Evolutionary conservation across 306 rosid species (phyloP).

Genomic region (Prunus padus): DNA sequence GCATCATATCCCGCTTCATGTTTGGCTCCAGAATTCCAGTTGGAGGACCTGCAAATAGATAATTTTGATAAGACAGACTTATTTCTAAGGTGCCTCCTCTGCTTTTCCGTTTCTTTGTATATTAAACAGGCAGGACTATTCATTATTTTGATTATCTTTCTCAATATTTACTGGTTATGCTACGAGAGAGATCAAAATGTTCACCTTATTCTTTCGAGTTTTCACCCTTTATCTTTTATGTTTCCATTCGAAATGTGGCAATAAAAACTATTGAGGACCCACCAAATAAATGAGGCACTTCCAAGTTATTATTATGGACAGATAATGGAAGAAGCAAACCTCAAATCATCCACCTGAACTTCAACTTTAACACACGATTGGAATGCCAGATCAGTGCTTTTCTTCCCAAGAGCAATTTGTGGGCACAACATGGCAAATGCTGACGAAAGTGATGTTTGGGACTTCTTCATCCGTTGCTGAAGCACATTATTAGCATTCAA

Average conservation of each 20-base stretch:
- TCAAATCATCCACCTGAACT: conserved; percentile 74
- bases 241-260: conserved; percentile 3
- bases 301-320: conserved; percentile 6
- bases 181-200: background rate
- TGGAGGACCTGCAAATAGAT: conserved; percentile 65
- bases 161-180: background rate
- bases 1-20: conserved; percentile 99
- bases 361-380: conserved; percentile 57
- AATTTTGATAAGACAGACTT: conserved; percentile 8
- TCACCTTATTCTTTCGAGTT: background rate
- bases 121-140: background rate
- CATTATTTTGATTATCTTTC: background rate
- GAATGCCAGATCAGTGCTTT: conserved; percentile 34
- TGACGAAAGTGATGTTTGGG: conserved; percentile 66
- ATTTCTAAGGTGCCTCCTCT: conserved; percentile 9
- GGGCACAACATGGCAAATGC: conserved; percentile 82
- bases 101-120: background rate
- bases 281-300: conserved; percentile 1
- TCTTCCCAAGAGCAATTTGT: conserved; percentile 56
- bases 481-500: conserved; percentile 53
- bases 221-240: background rate
- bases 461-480: conserved; percentile 65
- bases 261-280: background rate
- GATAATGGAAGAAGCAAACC: conserved; percentile 50
- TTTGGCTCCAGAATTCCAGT: conserved; percentile 93